Percentiles rank a stretch among this genome's conserved stretches.
These are phyloP conservation scores for Trichoderma oligosporum DNA, from an alignment of 2,329 filamentous ascomycete species.

Conservation along the genomic window DNA sequence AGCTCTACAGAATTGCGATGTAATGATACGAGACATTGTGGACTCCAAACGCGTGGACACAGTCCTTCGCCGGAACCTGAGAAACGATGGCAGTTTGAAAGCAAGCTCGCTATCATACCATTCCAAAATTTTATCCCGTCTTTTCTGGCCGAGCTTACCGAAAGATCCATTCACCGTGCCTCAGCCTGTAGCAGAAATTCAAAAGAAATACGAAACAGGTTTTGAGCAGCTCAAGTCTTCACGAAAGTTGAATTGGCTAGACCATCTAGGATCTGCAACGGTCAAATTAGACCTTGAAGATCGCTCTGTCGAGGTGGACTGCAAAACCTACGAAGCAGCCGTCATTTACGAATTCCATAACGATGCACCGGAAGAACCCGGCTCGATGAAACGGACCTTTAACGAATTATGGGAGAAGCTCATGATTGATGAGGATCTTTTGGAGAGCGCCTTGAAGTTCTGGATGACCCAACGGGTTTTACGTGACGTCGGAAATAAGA, in stretches of 20 bases:
- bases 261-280: constrained; percentile 72
- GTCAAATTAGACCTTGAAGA: constrained; percentile 82
- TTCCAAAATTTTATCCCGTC: constrained; percentile 81
- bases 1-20: constrained; percentile 86
- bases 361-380: constrained; percentile 31
- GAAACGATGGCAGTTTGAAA: constrained; percentile 18
- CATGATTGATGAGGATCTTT: constrained; percentile 69
- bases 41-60: constrained; percentile 75
- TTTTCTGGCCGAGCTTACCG: constrained; percentile 87
- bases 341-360: constrained; percentile 79
- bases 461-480: constrained; percentile 70
- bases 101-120: constrained; percentile 49
- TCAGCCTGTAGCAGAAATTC: constrained; percentile 52
- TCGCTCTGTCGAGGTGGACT: constrained; percentile 66
- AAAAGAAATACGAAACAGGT: constrained; percentile 66
- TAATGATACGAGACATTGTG: constrained; percentile 92
- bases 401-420: constrained; percentile 55
- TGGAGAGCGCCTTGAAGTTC: constrained; percentile 63
- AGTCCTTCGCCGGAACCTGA: constrained; percentile 52
- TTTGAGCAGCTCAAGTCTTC: constrained; percentile 79
- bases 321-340: constrained; percentile 80
- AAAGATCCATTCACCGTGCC: constrained; percentile 67
- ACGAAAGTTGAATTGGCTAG: constrained; percentile 84
- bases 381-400: constrained; percentile 43
- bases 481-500: constrained; percentile 49